Evolutionary conservation across 768 basidiomycete species (phyloP).

Genomic region (Tricholoma bakamatsutake): DNA sequence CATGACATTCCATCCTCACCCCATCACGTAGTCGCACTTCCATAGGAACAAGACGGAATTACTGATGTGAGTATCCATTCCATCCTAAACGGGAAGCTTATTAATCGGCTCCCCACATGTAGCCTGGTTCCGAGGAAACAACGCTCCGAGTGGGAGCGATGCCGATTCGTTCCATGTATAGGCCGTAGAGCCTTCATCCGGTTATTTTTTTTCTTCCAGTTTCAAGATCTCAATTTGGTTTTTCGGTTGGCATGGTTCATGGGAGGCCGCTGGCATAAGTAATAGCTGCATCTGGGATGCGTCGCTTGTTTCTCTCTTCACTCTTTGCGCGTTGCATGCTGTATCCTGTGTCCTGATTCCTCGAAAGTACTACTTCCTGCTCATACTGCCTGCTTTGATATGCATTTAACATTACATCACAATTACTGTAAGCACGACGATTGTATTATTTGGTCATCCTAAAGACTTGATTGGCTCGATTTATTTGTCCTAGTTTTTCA

Average conservation of each 20-base stretch:
- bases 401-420: background rate
- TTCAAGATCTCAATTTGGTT: background rate
- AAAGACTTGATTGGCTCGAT: background rate
- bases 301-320: background rate
- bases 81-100: background rate
- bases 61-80: background rate
- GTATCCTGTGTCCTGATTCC: background rate
- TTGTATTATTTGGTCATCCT: too few species aligned
- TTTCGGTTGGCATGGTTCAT: background rate
- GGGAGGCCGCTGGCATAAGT: background rate
- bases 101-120: background rate
- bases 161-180: background rate
- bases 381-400: background rate
- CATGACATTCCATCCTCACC: constrained; percentile 74
- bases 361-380: background rate
- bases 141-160: background rate
- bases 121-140: background rate
- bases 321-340: background rate
- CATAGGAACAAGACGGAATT: background rate
- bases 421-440: too few species aligned
- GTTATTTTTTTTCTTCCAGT: background rate
- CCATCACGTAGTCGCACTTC: constrained; percentile 37
- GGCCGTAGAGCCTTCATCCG: background rate
- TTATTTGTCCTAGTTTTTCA: too few species aligned
- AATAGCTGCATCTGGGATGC: background rate